Evolutionary conservation across 345 rosid genomes (phyloP).

Genomic region (Erucastrum elatum): DNA sequence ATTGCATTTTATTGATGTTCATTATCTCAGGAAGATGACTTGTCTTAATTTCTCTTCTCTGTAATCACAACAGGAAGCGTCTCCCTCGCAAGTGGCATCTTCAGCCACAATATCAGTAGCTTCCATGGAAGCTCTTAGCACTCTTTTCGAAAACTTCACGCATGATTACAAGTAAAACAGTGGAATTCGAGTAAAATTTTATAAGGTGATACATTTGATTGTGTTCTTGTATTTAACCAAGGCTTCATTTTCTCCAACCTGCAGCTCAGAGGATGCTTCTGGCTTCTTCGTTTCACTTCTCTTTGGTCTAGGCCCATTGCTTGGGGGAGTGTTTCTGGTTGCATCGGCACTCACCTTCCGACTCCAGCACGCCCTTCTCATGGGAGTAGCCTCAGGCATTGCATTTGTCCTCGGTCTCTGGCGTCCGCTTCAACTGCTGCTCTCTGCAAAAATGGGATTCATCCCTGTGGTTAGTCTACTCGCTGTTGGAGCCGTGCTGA

Average conservation of each 20-base stretch:
- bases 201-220: neutral
- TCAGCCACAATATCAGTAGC: neutral
- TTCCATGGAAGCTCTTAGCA: neutral
- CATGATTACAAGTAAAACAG: neutral
- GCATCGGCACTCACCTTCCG: neutral
- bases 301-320: neutral
- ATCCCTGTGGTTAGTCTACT: neutral
- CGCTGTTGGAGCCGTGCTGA: neutral
- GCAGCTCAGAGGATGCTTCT: neutral
- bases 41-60: neutral
- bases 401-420: neutral
- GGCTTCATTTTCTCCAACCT: neutral
- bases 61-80: neutral
- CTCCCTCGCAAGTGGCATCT: neutral
- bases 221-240: neutral
- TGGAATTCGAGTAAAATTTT: neutral
- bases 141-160: neutral
- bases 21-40: neutral
- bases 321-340: neutral
- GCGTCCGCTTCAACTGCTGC: neutral
- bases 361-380: neutral
- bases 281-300: neutral
- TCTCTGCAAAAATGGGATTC: neutral
- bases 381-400: neutral
- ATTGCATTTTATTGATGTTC: neutral